Percentiles rank a stretch among this genome's conserved stretches.
Evolutionary conservation across 176 grass and related monocot species (phyloP).

Genomic region (Saccharum spontaneum): DNA sequence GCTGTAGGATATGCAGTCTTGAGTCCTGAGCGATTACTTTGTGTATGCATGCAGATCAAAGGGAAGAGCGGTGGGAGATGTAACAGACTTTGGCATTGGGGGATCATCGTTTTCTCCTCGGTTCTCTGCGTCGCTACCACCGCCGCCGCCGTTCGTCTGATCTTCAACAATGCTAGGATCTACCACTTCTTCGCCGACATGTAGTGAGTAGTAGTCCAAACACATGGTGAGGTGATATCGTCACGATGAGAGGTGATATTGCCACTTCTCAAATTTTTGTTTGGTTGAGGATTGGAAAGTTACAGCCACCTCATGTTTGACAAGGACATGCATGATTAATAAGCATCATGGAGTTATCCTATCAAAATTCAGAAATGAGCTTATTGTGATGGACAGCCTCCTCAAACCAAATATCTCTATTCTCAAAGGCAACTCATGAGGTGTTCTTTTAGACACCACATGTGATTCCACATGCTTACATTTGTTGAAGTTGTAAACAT

Average conservation of each 20-base stretch:
- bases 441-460: too few species aligned
- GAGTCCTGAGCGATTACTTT: too few species aligned
- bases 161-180: slow-evolving; percentile 39
- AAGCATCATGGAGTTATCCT: background rate
- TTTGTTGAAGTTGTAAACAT: too few species aligned
- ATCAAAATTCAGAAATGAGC: too few species aligned
- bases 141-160: too few species aligned
- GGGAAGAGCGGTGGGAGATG: slow-evolving; percentile 37
- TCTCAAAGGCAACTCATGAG: too few species aligned
- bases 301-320: background rate
- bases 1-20: background rate
- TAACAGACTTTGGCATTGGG: slow-evolving; percentile 63
- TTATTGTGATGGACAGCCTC: too few species aligned
- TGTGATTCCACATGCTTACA: too few species aligned
- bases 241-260: background rate
- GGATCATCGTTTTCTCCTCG: slow-evolving; percentile 48
- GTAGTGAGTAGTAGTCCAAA: background rate
- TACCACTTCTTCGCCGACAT: slow-evolving; percentile 50
- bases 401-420: too few species aligned
- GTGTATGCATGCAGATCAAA: slow-evolving; percentile 58
- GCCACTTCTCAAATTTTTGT: background rate
- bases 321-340: background rate
- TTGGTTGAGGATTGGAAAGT: background rate
- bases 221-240: background rate
- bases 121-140: slow-evolving; percentile 33